Conservation (phyloP, 768 basidiomycete species). For the Macrolepiota dolichaula region DNA sequence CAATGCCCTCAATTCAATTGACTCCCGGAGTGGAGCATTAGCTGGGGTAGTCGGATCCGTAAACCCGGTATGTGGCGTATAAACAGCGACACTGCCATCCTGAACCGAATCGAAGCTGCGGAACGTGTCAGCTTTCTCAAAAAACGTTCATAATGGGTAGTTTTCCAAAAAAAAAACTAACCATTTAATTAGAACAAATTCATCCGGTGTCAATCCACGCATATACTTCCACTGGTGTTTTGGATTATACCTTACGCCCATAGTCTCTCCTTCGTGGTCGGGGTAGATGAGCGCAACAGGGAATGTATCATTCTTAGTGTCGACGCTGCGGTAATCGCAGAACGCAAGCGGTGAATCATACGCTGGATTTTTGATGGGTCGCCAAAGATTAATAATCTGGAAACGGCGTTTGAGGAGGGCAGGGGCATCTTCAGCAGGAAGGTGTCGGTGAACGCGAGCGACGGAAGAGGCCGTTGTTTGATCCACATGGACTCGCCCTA, state of each 20-base stretch:
- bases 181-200: conserved; percentile 54
- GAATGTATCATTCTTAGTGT: conserved; percentile 37
- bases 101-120: conserved; percentile 34
- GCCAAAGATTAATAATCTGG: conserved; percentile 62
- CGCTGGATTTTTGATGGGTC: conserved; percentile 46
- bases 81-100: conserved; percentile 37
- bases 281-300: conserved; percentile 45
- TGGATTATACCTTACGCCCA: conserved; percentile 40
- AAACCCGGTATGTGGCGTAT: conserved; percentile 52
- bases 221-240: conserved; percentile 52
- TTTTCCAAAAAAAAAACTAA: conserved; percentile 19
- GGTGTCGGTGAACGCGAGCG: conserved; percentile 46
- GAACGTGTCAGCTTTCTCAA: not conserved
- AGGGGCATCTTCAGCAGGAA: conserved; percentile 42
- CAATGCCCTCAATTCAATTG: conserved; percentile 47
- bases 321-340: conserved; percentile 47
- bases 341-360: conserved; percentile 49
- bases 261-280: conserved; percentile 50
- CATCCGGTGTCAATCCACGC: conserved; percentile 43
- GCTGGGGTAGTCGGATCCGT: conserved; percentile 39
- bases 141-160: not conserved
- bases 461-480: conserved; percentile 45
- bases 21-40: conserved; percentile 41
- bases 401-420: conserved; percentile 43
- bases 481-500: conserved; percentile 46